Conservation (phyloP, 164 flowering plant genomes). For the Nymphaea thermarum region DNA sequence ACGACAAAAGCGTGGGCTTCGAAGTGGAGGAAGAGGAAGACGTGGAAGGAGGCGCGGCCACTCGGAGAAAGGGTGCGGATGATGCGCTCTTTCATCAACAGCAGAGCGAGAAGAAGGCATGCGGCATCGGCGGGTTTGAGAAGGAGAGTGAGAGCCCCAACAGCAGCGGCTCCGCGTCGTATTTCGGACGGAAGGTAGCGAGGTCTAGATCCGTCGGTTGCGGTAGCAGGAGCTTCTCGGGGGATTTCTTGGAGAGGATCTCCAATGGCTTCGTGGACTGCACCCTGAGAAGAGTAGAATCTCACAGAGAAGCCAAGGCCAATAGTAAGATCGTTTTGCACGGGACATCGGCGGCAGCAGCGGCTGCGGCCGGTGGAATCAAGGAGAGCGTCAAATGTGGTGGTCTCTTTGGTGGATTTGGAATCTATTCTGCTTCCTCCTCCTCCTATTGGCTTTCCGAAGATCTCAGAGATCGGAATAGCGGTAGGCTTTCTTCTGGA, state of each 20-base stretch:
- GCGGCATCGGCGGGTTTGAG: neutral
- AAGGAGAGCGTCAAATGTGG: slow-evolving; percentile 79
- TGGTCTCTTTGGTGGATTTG: slow-evolving; percentile 79
- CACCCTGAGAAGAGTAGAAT: slow-evolving; percentile 77
- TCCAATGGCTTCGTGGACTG: slow-evolving; percentile 91
- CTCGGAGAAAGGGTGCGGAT: slow-evolving; percentile 2
- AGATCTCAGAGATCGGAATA: slow-evolving; percentile 10
- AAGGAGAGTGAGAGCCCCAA: slow-evolving; percentile 33
- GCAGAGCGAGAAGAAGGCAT: neutral
- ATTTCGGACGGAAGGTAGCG: slow-evolving; percentile 69
- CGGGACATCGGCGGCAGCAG: slow-evolving; percentile 3
- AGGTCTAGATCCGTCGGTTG: slow-evolving; percentile 97
- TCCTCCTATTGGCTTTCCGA: slow-evolving; percentile 41
- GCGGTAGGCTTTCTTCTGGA: neutral
- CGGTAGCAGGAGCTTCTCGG: slow-evolving; percentile 92
- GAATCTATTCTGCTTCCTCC: slow-evolving; percentile 46
- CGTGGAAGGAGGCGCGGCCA: slow-evolving; percentile 3
- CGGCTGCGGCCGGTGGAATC: slow-evolving; percentile 18
- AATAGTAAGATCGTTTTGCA: slow-evolving; percentile 15
- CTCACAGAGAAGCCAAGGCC: slow-evolving; percentile 65
- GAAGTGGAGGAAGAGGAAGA: neutral
- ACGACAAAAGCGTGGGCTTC: neutral
- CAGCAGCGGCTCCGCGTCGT: slow-evolving; percentile 10
- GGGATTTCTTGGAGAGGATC: slow-evolving; percentile 81
- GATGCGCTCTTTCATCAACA: neutral